Percentiles rank a stretch among this genome's conserved stretches.
Evolutionary conservation across 176 grass and related monocot species (phyloP).

Genomic region (Musa acuminata): DNA sequence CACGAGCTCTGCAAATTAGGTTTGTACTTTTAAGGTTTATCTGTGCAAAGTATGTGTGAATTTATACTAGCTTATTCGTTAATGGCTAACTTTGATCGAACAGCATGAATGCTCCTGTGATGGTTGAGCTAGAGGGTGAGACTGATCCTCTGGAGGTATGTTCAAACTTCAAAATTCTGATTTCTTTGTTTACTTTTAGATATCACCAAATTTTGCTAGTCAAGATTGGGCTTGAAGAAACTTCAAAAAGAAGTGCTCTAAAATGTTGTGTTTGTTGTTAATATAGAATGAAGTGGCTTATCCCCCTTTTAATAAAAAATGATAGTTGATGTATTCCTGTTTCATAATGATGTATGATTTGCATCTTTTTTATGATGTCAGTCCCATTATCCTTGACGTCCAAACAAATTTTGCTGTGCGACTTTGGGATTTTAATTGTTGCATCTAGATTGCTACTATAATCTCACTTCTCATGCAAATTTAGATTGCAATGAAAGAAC

Average conservation of each 20-base stretch:
- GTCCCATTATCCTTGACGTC: not conserved
- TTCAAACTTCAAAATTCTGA: too few species aligned
- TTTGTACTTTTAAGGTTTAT: conserved; percentile 3
- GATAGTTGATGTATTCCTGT: not conserved
- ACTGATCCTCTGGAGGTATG: conserved; percentile 88
- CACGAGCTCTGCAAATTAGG: conserved; percentile 89
- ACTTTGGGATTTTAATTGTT: not conserved
- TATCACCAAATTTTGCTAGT: too few species aligned
- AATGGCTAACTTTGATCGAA: conserved; percentile 2
- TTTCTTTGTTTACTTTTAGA: too few species aligned
- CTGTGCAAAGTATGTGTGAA: not conserved
- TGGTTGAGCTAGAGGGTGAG: conserved; percentile 93
- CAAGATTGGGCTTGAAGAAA: too few species aligned
- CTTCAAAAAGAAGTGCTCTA: too few species aligned
- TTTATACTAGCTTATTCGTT: not conserved
- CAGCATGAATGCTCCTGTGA: conserved; percentile 96
- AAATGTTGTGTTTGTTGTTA: too few species aligned
- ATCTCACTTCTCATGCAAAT: conserved; percentile 12
- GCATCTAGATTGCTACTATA: not conserved
- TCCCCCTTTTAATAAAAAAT: not conserved
- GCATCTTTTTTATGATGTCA: not conserved
- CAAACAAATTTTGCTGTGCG: not conserved
- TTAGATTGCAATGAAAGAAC: conserved; percentile 84
- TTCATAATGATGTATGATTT: too few species aligned
- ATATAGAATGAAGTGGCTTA: not conserved